Evolutionary conservation across 768 basidiomycete species (phyloP).

Genomic region (Pisolithus marmoratus): DNA sequence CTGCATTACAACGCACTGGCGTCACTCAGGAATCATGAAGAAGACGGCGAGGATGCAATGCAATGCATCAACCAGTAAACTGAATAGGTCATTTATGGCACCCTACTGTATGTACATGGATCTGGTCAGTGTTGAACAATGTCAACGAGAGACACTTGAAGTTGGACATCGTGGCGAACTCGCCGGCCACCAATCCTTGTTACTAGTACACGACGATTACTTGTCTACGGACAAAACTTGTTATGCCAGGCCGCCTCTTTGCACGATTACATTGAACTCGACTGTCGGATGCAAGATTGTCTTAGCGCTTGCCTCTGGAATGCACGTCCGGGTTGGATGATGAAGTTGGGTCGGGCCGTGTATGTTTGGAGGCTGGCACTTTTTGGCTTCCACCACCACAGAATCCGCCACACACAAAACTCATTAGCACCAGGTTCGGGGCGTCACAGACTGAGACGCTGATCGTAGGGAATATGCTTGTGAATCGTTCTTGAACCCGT

Average conservation of each 20-base stretch:
- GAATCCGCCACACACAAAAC: slow-evolving; percentile 23
- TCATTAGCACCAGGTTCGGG: slow-evolving; percentile 16
- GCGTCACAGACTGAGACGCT: slow-evolving; percentile 20
- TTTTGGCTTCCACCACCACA: slow-evolving; percentile 18
- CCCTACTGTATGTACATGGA: too few species aligned
- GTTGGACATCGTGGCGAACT: too few species aligned
- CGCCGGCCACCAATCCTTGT: too few species aligned
- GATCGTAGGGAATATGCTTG: slow-evolving; percentile 27
- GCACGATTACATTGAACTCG: too few species aligned
- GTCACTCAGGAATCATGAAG: slow-evolving; percentile 17
- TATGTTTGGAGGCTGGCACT: slow-evolving; percentile 16
- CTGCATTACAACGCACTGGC: slow-evolving; percentile 23
- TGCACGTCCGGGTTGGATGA: slow-evolving; percentile 18
- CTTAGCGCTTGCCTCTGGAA: slow-evolving; percentile 11
- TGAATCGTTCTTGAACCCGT: slow-evolving; percentile 19
- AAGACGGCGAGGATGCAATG: slow-evolving; percentile 19
- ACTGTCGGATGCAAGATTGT: slow-evolving; percentile 1
- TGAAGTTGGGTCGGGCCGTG: slow-evolving; percentile 20
- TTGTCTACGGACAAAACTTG: background rate
- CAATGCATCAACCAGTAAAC: slow-evolving; percentile 28
- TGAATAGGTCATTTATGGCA: background rate
- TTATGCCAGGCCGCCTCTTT: background rate
- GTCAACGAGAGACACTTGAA: background rate
- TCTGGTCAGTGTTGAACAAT: background rate
- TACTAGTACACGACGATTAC: too few species aligned